These are phyloP conservation scores for Gypsophila paniculata DNA, from an alignment of 179 eudicot species.

Conservation along the genomic window DNA sequence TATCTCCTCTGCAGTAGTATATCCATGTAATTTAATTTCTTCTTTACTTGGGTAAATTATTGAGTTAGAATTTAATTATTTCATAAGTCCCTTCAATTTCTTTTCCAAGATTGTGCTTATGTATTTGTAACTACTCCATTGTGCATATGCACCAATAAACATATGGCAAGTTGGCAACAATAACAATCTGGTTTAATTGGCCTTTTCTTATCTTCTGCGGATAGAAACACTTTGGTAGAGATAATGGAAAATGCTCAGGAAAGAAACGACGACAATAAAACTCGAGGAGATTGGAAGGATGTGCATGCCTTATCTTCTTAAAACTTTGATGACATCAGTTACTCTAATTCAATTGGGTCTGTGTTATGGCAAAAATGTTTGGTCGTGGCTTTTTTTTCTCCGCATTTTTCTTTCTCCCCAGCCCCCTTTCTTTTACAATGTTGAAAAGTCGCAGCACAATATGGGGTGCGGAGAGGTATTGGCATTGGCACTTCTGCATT, in stretches of 20 bases:
- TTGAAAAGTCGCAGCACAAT: not conserved
- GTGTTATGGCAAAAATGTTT: not conserved
- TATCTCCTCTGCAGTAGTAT: not conserved
- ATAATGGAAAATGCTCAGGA: not conserved
- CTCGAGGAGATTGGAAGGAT: not conserved
- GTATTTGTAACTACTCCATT: slow-evolving; percentile 8
- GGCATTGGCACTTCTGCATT: not conserved
- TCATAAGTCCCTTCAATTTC: not conserved
- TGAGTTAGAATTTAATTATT: not conserved
- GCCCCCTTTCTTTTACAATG: not conserved
- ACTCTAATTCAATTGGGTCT: not conserved
- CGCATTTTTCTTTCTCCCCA: not conserved
- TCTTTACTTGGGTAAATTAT: not conserved
- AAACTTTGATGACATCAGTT: not conserved
- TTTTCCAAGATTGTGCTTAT: not conserved
- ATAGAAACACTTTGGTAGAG: not conserved
- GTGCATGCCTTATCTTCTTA: too few relatives aligned
- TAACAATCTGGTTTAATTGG: not conserved
- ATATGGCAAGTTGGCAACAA: not conserved
- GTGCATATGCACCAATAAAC: slow-evolving; percentile 22
- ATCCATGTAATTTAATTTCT: slow-evolving; percentile 12
- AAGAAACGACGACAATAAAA: not conserved
- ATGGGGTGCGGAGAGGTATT: too few relatives aligned
- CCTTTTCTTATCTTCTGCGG: not conserved
- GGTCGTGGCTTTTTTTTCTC: not conserved